Evolutionary conservation across 106 monocot genomes (phyloP).

Genomic region (Dendrobium officinale): DNA sequence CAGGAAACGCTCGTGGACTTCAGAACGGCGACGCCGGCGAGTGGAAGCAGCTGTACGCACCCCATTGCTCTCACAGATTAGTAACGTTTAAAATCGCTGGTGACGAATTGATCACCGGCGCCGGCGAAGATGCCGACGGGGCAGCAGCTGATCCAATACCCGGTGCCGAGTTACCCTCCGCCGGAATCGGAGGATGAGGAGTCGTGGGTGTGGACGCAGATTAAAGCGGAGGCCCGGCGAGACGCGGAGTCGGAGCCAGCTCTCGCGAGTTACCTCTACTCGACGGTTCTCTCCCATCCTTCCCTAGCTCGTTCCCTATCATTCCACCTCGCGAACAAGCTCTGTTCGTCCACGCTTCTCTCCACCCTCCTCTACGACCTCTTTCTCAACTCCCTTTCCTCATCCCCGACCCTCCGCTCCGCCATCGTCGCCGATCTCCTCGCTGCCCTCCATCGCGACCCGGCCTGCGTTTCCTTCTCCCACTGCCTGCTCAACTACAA

Average conservation of each 20-base stretch:
- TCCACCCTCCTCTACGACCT: slow-evolving; percentile 50
- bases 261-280: slow-evolving; percentile 57
- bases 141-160: background rate
- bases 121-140: slow-evolving; percentile 8
- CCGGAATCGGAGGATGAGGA: slow-evolving; percentile 66
- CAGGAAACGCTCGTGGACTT: too few relatives aligned
- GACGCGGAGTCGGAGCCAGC: slow-evolving; percentile 84
- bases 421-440: slow-evolving; percentile 36
- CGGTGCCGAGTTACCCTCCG: slow-evolving; percentile 49
- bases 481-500: slow-evolving; percentile 56
- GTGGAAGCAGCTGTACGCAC: too few relatives aligned
- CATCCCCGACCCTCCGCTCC: slow-evolving; percentile 19
- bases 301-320: slow-evolving; percentile 54
- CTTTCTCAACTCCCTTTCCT: slow-evolving; percentile 32
- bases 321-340: slow-evolving; percentile 63
- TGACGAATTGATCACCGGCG: background rate
- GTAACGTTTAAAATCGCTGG: too few relatives aligned
- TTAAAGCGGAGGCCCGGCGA: slow-evolving; percentile 61
- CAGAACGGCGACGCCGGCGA: too few relatives aligned
- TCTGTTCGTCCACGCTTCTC: slow-evolving; percentile 45
- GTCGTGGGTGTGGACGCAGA: slow-evolving; percentile 67
- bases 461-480: slow-evolving; percentile 40
- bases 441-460: slow-evolving; percentile 37
- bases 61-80: too few relatives aligned
- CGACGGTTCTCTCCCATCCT: slow-evolving; percentile 58